phyloP scores from a whole-genome alignment of 192 early-diverging fungal species.

The Podila minutissima region DNA sequence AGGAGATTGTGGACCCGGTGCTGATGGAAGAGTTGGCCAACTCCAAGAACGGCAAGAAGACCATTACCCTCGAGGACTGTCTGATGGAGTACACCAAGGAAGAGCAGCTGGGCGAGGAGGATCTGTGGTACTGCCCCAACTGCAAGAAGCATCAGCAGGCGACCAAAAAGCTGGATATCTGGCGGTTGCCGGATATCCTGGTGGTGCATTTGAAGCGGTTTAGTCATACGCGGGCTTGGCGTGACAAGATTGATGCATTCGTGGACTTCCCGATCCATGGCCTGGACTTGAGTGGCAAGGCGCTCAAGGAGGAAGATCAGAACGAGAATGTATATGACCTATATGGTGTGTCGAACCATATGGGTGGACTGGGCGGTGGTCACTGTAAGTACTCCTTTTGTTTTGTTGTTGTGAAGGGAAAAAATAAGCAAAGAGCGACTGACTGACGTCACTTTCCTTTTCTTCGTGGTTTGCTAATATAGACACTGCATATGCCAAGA shows the following conservation, averaged over 20 bases:
- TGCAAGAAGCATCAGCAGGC: slow-evolving; percentile 71
- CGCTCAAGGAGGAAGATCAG: slow-evolving; percentile 20
- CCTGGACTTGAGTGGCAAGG: slow-evolving; percentile 61
- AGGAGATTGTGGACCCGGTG: slow-evolving; percentile 17
- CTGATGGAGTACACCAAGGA: slow-evolving; percentile 85
- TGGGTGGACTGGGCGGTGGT: slow-evolving; percentile 75
- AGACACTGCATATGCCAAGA: slow-evolving; percentile 76
- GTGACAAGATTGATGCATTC: slow-evolving; percentile 88
- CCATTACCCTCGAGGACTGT: slow-evolving; percentile 78
- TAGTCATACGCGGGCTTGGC: slow-evolving; percentile 89
- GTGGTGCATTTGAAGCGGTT: slow-evolving; percentile 96
- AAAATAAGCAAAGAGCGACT: too few species aligned
- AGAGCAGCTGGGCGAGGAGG: slow-evolving; percentile 90
- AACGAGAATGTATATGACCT: slow-evolving; percentile 75
- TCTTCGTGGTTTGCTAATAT: background rate
- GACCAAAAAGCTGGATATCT: slow-evolving; percentile 82
- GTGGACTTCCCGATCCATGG: slow-evolving; percentile 84
- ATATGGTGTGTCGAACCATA: slow-evolving; percentile 88
- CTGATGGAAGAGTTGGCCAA: slow-evolving; percentile 16
- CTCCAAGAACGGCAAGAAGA: slow-evolving; percentile 51
- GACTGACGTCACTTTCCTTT: background rate
- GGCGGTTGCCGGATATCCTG: slow-evolving; percentile 85
- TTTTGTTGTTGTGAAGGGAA: background rate
- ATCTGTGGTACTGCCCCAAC: slow-evolving; percentile 90
- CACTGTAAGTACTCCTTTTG: slow-evolving; percentile 59